A percentile compares a stretch with the other conserved stretches of the same genome.
phyloP scores from a whole-genome alignment of 805 yeast species.

The Kodamaea hsintzibuensis region DNA sequence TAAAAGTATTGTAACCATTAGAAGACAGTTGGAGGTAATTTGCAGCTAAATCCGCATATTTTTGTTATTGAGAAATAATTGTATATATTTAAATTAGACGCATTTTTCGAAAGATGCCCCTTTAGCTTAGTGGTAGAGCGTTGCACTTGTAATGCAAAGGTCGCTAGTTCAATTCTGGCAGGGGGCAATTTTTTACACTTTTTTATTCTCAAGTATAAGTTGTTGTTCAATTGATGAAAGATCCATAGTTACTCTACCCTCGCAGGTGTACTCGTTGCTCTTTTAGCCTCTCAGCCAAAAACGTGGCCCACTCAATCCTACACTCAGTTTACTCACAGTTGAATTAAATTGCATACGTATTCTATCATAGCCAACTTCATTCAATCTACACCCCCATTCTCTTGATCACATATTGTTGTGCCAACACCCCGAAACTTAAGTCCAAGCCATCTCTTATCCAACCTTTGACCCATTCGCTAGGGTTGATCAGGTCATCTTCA shows the following conservation, averaged over 20 bases:
- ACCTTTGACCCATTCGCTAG: conserved; percentile 44
- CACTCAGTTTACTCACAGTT: background rate
- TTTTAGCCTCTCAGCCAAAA: no score
- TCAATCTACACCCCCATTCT: conserved; percentile 69
- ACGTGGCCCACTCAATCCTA: no score
- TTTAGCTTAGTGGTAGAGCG: conserved; percentile 99
- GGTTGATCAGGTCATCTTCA: conserved; percentile 27
- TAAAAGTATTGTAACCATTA: no score
- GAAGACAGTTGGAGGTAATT: no score
- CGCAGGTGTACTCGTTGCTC: no score
- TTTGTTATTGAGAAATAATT: no score
- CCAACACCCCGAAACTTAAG: conserved; percentile 78
- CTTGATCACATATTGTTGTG: conserved; percentile 86
- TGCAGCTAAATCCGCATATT: no score
- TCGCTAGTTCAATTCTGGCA: conserved; percentile 38
- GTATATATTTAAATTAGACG: background rate
- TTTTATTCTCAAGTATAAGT: no score
- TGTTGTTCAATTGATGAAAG: no score
- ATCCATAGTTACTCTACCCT: no score
- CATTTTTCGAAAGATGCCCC: conserved; percentile 51
- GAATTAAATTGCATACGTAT: background rate
- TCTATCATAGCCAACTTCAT: background rate
- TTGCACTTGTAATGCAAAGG: conserved; percentile 96
- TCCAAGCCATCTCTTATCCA: conserved; percentile 63
- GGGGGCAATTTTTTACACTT: conserved; percentile 24